Percentiles rank a stretch among this genome's conserved stretches.
phyloP scores from a whole-genome alignment of 768 basidiomycete species.

The Hygrophoropsis aurantiaca region DNA sequence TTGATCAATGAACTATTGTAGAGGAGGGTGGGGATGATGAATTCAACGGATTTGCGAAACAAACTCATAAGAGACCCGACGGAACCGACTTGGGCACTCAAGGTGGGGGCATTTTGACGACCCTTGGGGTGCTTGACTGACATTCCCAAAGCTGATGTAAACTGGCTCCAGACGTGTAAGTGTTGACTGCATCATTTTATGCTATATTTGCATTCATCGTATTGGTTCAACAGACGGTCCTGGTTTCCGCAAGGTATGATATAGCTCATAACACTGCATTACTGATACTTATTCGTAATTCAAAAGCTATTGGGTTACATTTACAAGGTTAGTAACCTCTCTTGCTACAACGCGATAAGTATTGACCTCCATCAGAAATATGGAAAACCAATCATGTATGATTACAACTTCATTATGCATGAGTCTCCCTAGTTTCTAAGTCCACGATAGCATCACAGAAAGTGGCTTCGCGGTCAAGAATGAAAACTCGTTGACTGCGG shows the following conservation, averaged over 20 bases:
- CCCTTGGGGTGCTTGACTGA: neutral
- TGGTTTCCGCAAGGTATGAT: conserved; percentile 35
- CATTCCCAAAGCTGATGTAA: conserved; percentile 26
- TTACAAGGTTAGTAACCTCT: conserved; percentile 30
- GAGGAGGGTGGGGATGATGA: conserved; percentile 39
- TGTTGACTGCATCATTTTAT: neutral
- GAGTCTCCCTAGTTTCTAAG: neutral
- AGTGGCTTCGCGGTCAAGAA: conserved; percentile 44
- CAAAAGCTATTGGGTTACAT: conserved; percentile 35
- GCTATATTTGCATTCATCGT: neutral
- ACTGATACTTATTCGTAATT: neutral
- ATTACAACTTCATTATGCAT: neutral
- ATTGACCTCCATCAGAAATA: conserved; percentile 27
- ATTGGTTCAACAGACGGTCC: conserved; percentile 24
- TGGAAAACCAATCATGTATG: conserved; percentile 35
- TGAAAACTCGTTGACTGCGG: conserved; percentile 34
- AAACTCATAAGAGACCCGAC: conserved; percentile 35
- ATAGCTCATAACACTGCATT: neutral
- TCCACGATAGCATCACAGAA: conserved; percentile 42
- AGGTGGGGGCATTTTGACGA: conserved; percentile 17
- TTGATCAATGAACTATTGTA: conserved; percentile 6
- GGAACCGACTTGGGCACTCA: conserved; percentile 38
- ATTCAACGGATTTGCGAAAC: conserved; percentile 30
- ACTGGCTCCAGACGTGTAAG: conserved; percentile 38
- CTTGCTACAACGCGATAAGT: neutral